These are phyloP conservation scores for Myxozyma sirexii DNA, from an alignment of 805 yeast genomes.

Conservation along the genomic window DNA sequence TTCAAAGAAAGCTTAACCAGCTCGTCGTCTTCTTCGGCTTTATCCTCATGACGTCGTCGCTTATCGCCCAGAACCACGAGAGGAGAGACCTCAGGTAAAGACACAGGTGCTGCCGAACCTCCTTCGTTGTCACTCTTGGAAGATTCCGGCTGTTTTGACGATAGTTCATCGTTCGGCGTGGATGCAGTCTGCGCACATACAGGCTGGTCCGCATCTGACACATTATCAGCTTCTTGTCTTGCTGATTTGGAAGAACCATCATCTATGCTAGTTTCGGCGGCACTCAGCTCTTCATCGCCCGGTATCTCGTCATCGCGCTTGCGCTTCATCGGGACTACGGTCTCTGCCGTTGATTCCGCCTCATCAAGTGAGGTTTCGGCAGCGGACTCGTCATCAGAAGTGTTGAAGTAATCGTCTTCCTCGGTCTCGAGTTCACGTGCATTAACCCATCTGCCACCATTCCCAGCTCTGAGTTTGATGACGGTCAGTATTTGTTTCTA, in stretches of 20 bases:
- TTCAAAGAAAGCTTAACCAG: constrained; percentile 19
- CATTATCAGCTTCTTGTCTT: no score
- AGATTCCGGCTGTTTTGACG: no score
- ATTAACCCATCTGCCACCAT: constrained; percentile 15
- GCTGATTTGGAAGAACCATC: no score
- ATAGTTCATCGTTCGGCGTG: no score
- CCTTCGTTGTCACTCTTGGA: not conserved
- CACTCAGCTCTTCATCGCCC: not conserved
- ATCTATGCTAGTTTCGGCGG: no score
- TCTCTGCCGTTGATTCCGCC: not conserved
- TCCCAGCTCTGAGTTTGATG: not conserved
- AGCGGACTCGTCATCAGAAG: constrained; percentile 31
- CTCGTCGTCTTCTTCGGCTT: constrained; percentile 27
- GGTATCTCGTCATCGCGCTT: not conserved
- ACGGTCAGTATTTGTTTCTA: not conserved
- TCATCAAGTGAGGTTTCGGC: not conserved
- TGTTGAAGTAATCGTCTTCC: constrained; percentile 34
- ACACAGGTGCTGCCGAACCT: not conserved
- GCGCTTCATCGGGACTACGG: not conserved
- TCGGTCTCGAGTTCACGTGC: constrained; percentile 17
- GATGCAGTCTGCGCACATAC: no score
- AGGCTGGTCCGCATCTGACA: no score
- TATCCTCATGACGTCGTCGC: constrained; percentile 25
- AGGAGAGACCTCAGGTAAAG: not conserved
- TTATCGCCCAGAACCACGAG: constrained; percentile 23